These are phyloP conservation scores for Cymbopogon flexuosus DNA, from an alignment of 202 grass and related monocot species.

Conservation along the genomic window DNA sequence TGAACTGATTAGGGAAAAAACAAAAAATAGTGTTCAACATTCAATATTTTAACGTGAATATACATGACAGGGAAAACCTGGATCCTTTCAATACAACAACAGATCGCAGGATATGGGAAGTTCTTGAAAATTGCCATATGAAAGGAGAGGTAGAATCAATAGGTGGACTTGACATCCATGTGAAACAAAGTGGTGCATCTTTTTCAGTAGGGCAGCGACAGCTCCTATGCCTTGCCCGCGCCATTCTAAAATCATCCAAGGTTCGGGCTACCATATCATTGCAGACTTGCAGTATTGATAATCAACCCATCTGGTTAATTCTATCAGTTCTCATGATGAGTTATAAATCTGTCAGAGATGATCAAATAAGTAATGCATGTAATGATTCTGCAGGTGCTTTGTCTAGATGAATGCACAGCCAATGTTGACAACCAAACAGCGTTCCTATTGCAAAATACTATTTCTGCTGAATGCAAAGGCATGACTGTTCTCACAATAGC, in stretches of 20 bases:
- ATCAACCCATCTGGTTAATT: too few species aligned
- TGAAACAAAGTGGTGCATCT: slow-evolving; percentile 63
- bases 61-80: slow-evolving; percentile 65
- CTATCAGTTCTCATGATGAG: background rate
- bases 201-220: slow-evolving; percentile 93
- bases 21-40: background rate
- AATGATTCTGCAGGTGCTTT: slow-evolving; percentile 57
- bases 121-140: slow-evolving; percentile 92
- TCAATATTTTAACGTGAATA: slow-evolving; percentile 2
- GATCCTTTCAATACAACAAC: slow-evolving; percentile 64
- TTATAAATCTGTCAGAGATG: background rate
- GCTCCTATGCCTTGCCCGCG: slow-evolving; percentile 80
- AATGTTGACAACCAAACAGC: slow-evolving; percentile 78
- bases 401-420: slow-evolving; percentile 90
- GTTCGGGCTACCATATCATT: slow-evolving; percentile 24
- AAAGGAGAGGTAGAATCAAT: slow-evolving; percentile 60
- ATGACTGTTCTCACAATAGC: slow-evolving; percentile 87
- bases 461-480: slow-evolving; percentile 72
- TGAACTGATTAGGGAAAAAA: background rate
- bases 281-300: too few species aligned
- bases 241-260: slow-evolving; percentile 88
- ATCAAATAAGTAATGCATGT: background rate
- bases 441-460: slow-evolving; percentile 61
- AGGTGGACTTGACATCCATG: slow-evolving; percentile 70
- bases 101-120: slow-evolving; percentile 79